A percentile compares a stretch with the other conserved stretches of the same genome.
These are phyloP conservation scores for Ramaria rubella DNA, from an alignment of 768 basidiomycete genomes.

Conservation along the genomic window DNA sequence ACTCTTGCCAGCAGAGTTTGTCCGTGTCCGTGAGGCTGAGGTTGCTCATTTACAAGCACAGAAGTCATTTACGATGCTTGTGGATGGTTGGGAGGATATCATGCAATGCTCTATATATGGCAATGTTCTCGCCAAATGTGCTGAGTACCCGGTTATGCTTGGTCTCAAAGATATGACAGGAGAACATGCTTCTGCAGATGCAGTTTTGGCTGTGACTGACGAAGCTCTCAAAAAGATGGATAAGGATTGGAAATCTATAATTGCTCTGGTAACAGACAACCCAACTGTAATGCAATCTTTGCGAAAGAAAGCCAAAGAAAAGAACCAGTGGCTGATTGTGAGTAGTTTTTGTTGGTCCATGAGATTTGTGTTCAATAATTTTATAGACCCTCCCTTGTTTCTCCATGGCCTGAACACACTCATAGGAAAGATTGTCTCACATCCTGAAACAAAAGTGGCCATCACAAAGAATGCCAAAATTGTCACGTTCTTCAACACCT, in stretches of 20 bases:
- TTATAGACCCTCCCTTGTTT: constrained; percentile 22
- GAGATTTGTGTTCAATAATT: neutral
- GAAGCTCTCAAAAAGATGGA: constrained; percentile 19
- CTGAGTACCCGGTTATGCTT: constrained; percentile 20
- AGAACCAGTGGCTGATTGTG: constrained; percentile 24
- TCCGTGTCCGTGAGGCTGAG: constrained; percentile 18
- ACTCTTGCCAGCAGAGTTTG: constrained; percentile 20
- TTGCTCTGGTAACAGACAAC: constrained; percentile 27
- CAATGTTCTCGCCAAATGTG: constrained; percentile 19
- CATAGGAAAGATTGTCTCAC: constrained; percentile 24
- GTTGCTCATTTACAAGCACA: constrained; percentile 11
- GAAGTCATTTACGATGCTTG: constrained; percentile 20
- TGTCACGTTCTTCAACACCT: constrained; percentile 27
- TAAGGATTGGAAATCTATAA: constrained; percentile 16
- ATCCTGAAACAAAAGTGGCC: constrained; percentile 18
- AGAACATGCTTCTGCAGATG: constrained; percentile 19
- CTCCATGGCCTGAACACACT: constrained; percentile 27
- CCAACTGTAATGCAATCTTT: constrained; percentile 28
- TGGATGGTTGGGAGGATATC: constrained; percentile 30
- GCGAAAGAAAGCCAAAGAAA: constrained; percentile 13
- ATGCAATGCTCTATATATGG: constrained; percentile 24
- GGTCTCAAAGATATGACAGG: constrained; percentile 21
- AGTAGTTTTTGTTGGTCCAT: neutral
- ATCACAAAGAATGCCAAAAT: constrained; percentile 19
- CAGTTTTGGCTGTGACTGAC: constrained; percentile 16